phyloP scores from a whole-genome alignment of 257 asterid genomes.

The Apocynum venetum region DNA sequence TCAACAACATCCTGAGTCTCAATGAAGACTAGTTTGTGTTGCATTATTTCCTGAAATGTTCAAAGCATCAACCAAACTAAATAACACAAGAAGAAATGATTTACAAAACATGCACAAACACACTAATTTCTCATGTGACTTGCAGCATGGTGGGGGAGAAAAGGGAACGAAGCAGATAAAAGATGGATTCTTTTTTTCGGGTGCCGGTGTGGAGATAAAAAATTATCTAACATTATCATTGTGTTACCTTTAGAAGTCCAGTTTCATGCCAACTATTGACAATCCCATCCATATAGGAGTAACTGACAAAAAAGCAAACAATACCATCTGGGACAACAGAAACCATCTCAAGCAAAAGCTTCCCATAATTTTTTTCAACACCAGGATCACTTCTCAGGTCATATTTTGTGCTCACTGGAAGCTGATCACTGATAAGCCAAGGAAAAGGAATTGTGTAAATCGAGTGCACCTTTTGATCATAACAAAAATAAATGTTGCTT shows the following conservation, averaged over 20 bases:
- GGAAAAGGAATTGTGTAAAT: slow-evolving; percentile 4
- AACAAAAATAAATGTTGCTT: slow-evolving; percentile 3
- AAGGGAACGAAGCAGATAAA: neutral
- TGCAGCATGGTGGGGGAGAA: neutral
- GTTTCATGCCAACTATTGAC: slow-evolving; percentile 98
- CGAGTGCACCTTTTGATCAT: slow-evolving; percentile 8
- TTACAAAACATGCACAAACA: neutral
- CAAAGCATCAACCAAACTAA: neutral
- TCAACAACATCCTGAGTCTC: slow-evolving; percentile 99
- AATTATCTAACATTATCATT: neutral
- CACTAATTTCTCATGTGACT: neutral
- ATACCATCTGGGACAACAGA: slow-evolving; percentile 97
- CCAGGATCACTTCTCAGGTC: slow-evolving; percentile 99
- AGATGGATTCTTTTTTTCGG: too few species aligned
- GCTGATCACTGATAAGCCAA: slow-evolving; percentile 67
- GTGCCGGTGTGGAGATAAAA: neutral
- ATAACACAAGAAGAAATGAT: neutral
- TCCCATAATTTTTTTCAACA: slow-evolving; percentile 93
- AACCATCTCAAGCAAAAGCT: slow-evolving; percentile 93
- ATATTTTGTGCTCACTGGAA: slow-evolving; percentile 96
- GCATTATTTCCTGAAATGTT: slow-evolving; percentile 87
- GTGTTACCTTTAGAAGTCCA: slow-evolving; percentile 77
- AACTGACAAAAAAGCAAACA: slow-evolving; percentile 95
- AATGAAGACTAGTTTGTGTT: slow-evolving; percentile 92
- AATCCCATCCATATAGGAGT: slow-evolving; percentile 97